Evolutionary conservation across 2,329 filamentous ascomycete species (phyloP).

Genomic region (Fusarium xylarioides): DNA sequence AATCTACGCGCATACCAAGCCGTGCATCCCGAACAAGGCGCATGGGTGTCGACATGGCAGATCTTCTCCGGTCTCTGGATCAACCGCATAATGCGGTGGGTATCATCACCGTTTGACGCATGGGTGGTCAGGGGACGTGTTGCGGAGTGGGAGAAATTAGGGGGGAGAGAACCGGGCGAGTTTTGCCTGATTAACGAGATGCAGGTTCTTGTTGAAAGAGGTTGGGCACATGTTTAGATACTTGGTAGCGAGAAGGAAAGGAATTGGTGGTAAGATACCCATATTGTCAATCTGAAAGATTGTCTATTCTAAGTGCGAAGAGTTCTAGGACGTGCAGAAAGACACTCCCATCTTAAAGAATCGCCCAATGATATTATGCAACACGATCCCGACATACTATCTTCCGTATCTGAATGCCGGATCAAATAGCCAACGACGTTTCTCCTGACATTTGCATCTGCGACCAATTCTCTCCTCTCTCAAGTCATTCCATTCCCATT

Average conservation of each 20-base stretch:
- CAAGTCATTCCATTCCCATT: background rate
- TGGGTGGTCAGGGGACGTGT: slow-evolving; percentile 52
- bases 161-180: slow-evolving; percentile 55
- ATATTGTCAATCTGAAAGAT: background rate
- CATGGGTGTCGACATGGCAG: slow-evolving; percentile 59
- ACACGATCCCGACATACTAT: background rate
- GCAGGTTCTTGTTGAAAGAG: slow-evolving; percentile 65
- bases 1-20: slow-evolving; percentile 60
- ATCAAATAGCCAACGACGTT: background rate
- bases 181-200: slow-evolving; percentile 69
- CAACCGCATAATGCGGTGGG: slow-evolving; percentile 63
- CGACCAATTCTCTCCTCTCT: background rate
- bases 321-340: background rate
- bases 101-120: slow-evolving; percentile 40
- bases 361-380: background rate
- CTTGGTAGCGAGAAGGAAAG: background rate
- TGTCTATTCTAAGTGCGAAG: background rate
- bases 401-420: background rate
- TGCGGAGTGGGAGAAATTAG: slow-evolving; percentile 49
- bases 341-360: background rate
- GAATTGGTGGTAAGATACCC: slow-evolving; percentile 21
- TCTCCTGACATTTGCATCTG: background rate
- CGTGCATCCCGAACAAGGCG: slow-evolving; percentile 51
- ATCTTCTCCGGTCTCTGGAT: slow-evolving; percentile 66
- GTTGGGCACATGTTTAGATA: slow-evolving; percentile 61